Evolutionary conservation across 2,329 filamentous ascomycete genomes (phyloP).

Genomic region (Microsporum audouinii): DNA sequence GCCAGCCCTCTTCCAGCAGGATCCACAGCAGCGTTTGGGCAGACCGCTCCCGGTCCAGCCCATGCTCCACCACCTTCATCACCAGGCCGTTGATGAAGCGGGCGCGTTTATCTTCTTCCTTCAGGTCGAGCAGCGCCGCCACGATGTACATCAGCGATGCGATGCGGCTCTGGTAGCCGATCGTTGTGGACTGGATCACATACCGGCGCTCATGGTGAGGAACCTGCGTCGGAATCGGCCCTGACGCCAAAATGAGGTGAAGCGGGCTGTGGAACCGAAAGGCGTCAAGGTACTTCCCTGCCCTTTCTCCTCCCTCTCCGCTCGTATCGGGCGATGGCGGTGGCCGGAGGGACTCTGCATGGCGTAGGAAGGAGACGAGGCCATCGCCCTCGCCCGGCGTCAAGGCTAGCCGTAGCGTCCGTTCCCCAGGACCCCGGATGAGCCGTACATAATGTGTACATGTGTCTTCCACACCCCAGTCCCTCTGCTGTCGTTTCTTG

Average conservation of each 20-base stretch:
- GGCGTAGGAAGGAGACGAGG: constrained; percentile 27
- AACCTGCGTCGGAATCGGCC: constrained; percentile 30
- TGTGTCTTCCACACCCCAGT: constrained; percentile 16
- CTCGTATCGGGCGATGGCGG: constrained; percentile 16
- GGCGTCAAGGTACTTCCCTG: constrained; percentile 9
- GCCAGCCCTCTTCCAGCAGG: constrained; percentile 28
- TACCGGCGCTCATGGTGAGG: constrained; percentile 27
- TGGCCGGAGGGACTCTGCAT: constrained; percentile 25
- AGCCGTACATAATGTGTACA: constrained; percentile 28
- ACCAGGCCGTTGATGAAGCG: constrained; percentile 25
- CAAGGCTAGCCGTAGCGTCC: not conserved
- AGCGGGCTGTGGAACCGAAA: constrained; percentile 31
- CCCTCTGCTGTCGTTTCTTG: not conserved
- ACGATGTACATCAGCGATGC: constrained; percentile 32
- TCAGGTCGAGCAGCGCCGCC: constrained; percentile 26
- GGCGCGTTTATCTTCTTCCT: constrained; percentile 22
- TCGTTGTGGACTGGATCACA: constrained; percentile 25
- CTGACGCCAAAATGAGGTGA: constrained; percentile 32
- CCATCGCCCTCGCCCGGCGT: constrained; percentile 16
- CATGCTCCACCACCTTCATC: constrained; percentile 20
- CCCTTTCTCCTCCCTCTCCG: constrained; percentile 15
- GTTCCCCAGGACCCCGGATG: constrained; percentile 18
- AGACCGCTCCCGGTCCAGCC: constrained; percentile 26
- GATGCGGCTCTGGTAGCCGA: constrained; percentile 28
- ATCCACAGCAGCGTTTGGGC: constrained; percentile 33